Conservation (phyloP, 768 basidiomycete genomes). For the Bullera alba region DNA sequence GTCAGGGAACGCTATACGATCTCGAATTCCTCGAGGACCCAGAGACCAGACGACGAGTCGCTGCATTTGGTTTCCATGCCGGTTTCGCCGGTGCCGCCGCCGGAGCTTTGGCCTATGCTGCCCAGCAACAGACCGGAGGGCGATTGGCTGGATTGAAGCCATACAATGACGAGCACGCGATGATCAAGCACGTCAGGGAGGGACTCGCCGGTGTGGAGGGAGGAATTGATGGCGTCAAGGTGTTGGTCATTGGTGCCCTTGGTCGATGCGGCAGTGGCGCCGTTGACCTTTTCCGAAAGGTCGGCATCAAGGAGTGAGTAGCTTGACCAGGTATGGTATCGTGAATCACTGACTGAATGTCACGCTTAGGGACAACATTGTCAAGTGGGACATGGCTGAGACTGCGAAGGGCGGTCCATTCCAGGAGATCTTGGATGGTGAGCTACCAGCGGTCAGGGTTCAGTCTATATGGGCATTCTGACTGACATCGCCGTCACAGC, state of each 20-base stretch:
- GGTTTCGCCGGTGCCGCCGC: conserved; percentile 95
- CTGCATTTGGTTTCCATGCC: conserved; percentile 96
- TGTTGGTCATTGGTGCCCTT: conserved; percentile 89
- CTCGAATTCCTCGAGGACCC: conserved; percentile 88
- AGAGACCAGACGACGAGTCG: conserved; percentile 70
- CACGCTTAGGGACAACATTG: conserved; percentile 67
- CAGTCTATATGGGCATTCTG: not conserved
- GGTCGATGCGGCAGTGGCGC: conserved; percentile 93
- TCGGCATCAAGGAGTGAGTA: conserved; percentile 85
- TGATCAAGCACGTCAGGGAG: conserved; percentile 67
- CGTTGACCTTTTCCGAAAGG: conserved; percentile 89
- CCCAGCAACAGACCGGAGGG: conserved; percentile 52
- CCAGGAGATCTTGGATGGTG: conserved; percentile 75
- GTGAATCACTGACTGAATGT: too few species aligned
- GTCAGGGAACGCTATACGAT: conserved; percentile 79
- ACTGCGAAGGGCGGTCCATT: conserved; percentile 97
- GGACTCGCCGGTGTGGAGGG: conserved; percentile 55
- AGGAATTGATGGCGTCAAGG: conserved; percentile 54
- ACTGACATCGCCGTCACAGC: conserved; percentile 49
- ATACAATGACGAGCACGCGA: conserved; percentile 72
- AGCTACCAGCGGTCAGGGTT: conserved; percentile 14
- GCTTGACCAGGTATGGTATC: not conserved
- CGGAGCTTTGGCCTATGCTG: conserved; percentile 66
- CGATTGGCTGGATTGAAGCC: conserved; percentile 65
- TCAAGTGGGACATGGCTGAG: conserved; percentile 97